Conservation (phyloP, 164 flowering plant species). For the Echeveria elegans region DNA sequence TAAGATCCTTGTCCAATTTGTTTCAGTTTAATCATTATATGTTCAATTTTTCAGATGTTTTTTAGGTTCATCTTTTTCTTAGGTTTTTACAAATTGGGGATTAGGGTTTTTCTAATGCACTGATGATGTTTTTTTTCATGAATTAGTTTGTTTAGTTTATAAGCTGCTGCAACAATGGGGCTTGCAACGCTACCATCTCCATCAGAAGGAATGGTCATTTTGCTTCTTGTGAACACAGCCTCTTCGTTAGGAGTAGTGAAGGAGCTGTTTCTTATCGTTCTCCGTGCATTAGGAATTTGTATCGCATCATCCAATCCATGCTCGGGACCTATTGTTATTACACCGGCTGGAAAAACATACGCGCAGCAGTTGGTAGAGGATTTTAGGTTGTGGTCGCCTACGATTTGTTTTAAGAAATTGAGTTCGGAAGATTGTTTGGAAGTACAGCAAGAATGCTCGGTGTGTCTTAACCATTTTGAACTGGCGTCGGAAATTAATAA, state of each 20-base stretch:
- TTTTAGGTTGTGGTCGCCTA: slow-evolving; percentile 32
- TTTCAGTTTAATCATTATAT: no score
- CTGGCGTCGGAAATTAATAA: neutral
- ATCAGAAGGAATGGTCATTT: slow-evolving; percentile 55
- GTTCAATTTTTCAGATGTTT: no score
- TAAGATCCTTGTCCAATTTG: no score
- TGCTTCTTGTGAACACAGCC: slow-evolving; percentile 55
- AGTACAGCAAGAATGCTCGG: neutral
- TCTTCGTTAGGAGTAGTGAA: slow-evolving; percentile 50
- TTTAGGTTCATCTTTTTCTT: no score
- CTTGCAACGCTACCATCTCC: slow-evolving; percentile 57
- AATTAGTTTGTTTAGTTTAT: no score
- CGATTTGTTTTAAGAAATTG: slow-evolving; percentile 29
- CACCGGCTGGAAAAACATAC: slow-evolving; percentile 7
- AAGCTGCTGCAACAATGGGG: no score
- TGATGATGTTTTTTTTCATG: no score
- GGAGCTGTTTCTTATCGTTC: slow-evolving; percentile 46
- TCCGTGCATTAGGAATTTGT: slow-evolving; percentile 32
- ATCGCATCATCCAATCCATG: neutral
- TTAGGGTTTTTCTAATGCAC: no score
- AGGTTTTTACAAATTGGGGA: no score
- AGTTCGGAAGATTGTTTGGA: slow-evolving; percentile 8
- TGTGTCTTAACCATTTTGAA: neutral
- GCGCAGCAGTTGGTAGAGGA: slow-evolving; percentile 30
- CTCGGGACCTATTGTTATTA: neutral